Evolutionary conservation across 495 filamentous ascomycete genomes (phyloP), one percentile per base, ranked within the genome.

Genomic region (Hypoxylon fuscum): DNA sequence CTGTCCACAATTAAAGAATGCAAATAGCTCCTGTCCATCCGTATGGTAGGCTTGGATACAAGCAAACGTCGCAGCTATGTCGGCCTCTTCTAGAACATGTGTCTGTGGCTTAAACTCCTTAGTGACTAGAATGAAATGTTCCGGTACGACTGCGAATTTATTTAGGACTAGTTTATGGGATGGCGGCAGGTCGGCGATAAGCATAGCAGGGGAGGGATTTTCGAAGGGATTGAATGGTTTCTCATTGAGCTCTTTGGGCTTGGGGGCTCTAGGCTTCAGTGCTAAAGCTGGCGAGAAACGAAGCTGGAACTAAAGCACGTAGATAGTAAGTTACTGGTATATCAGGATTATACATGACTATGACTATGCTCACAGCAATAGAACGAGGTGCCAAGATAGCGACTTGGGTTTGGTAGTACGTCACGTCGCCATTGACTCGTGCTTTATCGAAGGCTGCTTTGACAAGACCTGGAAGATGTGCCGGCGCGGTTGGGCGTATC

Each of bases 81-180:
- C 91, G 7, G 75, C 79, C 21, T 77, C 68, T 42, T 90, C 87
- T 3, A 96, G 76, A 0, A 91, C 52, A 64, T 90, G 78, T 0
- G 88, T 89, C 73, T 94, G 91, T 2, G 76, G 70, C 60, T 87
- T 84, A 78, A 88, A 87, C 17, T 71, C 73, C 44, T 69, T 84
- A 1, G 91, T 96, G 0, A 87, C 83, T 45, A 96, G 80, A 56
- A 96, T 91, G 74, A 90, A 92, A 72, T 96, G 91, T 45, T 90
- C 82, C 0, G 84, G 83, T 25, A 93, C 90, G 15, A 96, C 81
- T 14, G 91, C 89, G 68, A 85, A 96, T 70, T 93, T 94, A 76
- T 94, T 94, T 43, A 96, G 76, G 21, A 94, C 84, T 32, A 94
- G 79, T 55, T 81, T 73, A 72, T 94, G 89, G 6, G 77, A 76